These are phyloP conservation scores for Ascodesmis nigricans DNA, from an alignment of 495 filamentous ascomycete genomes.

Conservation along the genomic window DNA sequence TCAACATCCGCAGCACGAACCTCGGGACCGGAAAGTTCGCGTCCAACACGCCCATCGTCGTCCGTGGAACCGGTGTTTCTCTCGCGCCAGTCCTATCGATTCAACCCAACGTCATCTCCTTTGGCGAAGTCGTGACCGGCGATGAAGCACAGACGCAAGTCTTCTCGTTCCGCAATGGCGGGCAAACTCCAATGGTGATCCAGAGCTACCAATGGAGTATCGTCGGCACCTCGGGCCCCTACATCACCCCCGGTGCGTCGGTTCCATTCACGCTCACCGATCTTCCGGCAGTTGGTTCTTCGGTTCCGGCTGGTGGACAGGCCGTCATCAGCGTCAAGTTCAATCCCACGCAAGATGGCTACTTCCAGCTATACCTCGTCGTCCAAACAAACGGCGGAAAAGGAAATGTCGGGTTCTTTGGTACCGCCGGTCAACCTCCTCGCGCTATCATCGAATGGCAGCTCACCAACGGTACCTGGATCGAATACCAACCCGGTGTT, in stretches of 20 bases:
- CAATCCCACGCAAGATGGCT: constrained; percentile 16
- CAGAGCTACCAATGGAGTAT: constrained; percentile 12
- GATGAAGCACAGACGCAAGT: constrained; percentile 7
- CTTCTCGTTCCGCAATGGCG: constrained; percentile 16
- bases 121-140: constrained; percentile 18
- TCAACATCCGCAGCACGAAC: constrained; percentile 22
- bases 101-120: constrained; percentile 18
- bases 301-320: constrained; percentile 10
- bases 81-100: constrained; percentile 13
- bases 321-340: constrained; percentile 19
- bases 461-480: constrained; percentile 23
- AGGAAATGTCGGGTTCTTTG: constrained; percentile 20
- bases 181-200: constrained; percentile 11
- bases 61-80: constrained; percentile 15
- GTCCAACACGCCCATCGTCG: constrained; percentile 15
- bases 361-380: constrained; percentile 19
- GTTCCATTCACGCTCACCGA: constrained; percentile 22
- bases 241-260: constrained; percentile 4
- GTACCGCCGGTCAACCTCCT: constrained; percentile 18
- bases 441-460: constrained; percentile 24
- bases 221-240: constrained; percentile 11
- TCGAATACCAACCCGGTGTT: constrained; percentile 16
- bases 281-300: constrained; percentile 12
- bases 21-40: constrained; percentile 10
- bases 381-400: constrained; percentile 21